These are phyloP conservation scores for Ocimum tenuiflorum DNA, from an alignment of 257 asterid genomes.

Conservation along the genomic window DNA sequence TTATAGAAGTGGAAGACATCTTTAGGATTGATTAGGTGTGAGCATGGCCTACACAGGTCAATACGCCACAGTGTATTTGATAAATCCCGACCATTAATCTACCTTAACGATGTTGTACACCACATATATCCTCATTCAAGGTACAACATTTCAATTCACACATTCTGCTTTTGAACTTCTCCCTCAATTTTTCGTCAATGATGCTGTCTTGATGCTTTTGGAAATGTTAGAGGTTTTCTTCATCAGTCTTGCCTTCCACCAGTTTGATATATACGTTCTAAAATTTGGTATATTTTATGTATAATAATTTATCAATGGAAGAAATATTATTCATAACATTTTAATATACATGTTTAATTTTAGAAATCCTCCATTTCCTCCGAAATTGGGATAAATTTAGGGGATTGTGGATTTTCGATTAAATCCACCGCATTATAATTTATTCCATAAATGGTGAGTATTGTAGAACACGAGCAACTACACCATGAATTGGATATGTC, in stretches of 20 bases:
- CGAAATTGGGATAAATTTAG: not conserved
- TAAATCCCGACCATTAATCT: slow-evolving; percentile 7
- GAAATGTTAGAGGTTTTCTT: slow-evolving; percentile 36
- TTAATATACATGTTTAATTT: not conserved
- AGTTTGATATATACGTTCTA: no score
- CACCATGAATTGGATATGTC: no score
- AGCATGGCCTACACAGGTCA: slow-evolving; percentile 9
- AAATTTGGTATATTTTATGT: not conserved
- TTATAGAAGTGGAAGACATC: slow-evolving; percentile 29
- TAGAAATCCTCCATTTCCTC: not conserved
- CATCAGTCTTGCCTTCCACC: slow-evolving; percentile 24
- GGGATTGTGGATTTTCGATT: not conserved
- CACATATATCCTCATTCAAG: not conserved
- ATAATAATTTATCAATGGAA: not conserved
- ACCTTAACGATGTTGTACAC: slow-evolving; percentile 1
- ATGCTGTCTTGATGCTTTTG: slow-evolving; percentile 18
- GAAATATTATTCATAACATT: not conserved
- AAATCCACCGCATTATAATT: not conserved
- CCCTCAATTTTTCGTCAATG: slow-evolving; percentile 4
- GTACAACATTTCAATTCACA: slow-evolving; percentile 12
- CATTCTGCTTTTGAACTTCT: not conserved
- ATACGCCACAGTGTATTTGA: slow-evolving; percentile 6
- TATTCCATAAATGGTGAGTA: not conserved
- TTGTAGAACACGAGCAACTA: no score
- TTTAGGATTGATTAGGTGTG: slow-evolving; percentile 22